Base-by-base conservation (phyloP, 1,139 yeast genomes). In the Yamadazyma atmosphaerica region DNA sequence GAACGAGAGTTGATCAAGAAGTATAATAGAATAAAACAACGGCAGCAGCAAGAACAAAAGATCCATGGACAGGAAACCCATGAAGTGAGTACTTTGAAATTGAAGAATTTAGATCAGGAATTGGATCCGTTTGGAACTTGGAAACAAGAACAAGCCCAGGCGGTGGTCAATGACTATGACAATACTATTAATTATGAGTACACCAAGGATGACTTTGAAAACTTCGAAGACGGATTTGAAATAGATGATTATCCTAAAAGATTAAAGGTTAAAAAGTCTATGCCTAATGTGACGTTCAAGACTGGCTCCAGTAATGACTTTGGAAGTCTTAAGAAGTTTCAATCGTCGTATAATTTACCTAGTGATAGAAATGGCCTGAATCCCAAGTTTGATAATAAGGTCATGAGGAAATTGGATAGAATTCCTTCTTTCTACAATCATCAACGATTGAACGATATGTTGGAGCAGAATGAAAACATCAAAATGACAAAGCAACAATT, bases 371-470 rank as follows among this genome's bases (percentile, higher is more conserved):
- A 38, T 55, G 22, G 58, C 60, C 33, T 63, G 59, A 35, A 32
- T 17, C 46, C 44, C 9, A 44, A 42, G 21, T 55, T 57, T 44
- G 61, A 62, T 38, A 63, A 64, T 44, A 57, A 58, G 35, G 59
- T 70, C 14, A 66, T 67, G 32, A 49, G 61, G 32, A 69, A 67
- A 44, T 51, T 71, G 31, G 73, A 69, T 42, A 51, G 77, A 25
- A 70, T 70, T 32, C 76, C 76, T 0, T 69, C 75, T 1, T 71
- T 71, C 45, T 67, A 68, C 45, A 39, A 38, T 29, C 47, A 49
- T 24, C 38, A 33, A n/a, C 46, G 36, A 19, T 42, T 41, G 23
- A 32, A 40, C 22, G 42, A 45, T 22, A 49, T 49, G 47, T 41
- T 48, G n/a, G 51, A 44, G 14, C 42, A 47, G 17, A 42, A 43